Evolutionary conservation across 371 early-diverging fungal genomes (phyloP).

Genomic region (Dichotomocladium elegans): DNA sequence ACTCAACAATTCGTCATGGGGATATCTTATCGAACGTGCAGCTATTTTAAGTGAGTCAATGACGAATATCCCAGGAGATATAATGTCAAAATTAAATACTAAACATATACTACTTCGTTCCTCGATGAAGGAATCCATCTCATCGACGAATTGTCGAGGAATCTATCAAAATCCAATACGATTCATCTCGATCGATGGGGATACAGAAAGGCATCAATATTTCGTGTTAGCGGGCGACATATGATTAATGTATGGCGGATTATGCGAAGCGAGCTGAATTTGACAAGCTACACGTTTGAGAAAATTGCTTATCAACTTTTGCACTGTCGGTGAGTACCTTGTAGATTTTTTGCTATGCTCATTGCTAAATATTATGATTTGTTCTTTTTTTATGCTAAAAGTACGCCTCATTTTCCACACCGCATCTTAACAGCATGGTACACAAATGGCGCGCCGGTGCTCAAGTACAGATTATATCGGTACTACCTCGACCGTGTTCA

Average conservation of each 20-base stretch:
- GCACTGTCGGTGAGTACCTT: slow-evolving; percentile 58
- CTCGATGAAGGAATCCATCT: slow-evolving; percentile 43
- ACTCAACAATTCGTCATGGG: slow-evolving; percentile 82
- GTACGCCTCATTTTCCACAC: slow-evolving; percentile 56
- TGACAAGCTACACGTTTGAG: slow-evolving; percentile 77
- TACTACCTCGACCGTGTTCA: slow-evolving; percentile 73
- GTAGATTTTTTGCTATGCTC: too few relatives aligned
- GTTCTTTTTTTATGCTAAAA: neutral
- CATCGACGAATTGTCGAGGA: slow-evolving; percentile 45
- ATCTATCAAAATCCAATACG: slow-evolving; percentile 8
- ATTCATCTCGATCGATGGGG: slow-evolving; percentile 51
- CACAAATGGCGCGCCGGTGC: slow-evolving; percentile 30
- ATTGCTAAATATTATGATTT: neutral
- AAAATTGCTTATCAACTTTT: slow-evolving; percentile 69
- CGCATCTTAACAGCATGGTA: slow-evolving; percentile 68
- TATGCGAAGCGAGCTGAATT: slow-evolving; percentile 65
- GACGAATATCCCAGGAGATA: too few relatives aligned
- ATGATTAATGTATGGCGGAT: slow-evolving; percentile 87
- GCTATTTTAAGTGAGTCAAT: slow-evolving; percentile 20
- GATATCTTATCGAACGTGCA: slow-evolving; percentile 76
- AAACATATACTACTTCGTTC: neutral
- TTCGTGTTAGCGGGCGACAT: slow-evolving; percentile 72
- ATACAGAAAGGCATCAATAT: slow-evolving; percentile 55
- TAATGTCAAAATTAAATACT: neutral
- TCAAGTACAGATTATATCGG: slow-evolving; percentile 56